Evolutionary conservation across 345 rosid species (phyloP).

Genomic region (Aquilaria sinensis): DNA sequence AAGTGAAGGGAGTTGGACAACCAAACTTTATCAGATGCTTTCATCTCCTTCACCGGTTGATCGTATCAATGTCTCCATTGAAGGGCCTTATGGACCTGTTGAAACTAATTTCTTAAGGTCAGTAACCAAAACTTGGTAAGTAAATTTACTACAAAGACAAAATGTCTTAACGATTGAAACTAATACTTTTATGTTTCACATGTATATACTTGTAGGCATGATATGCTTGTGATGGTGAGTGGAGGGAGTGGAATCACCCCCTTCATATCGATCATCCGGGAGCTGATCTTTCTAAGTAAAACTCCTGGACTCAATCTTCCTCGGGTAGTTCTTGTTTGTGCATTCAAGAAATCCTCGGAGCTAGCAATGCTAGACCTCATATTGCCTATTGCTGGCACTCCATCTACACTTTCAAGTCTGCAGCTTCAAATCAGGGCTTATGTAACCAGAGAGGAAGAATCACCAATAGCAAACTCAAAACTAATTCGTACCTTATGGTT

Average conservation of each 20-base stretch:
- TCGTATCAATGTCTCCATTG: slow-evolving; percentile 52
- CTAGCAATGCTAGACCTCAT: slow-evolving; percentile 64
- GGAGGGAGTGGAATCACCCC: slow-evolving; percentile 96
- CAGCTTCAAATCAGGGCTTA: slow-evolving; percentile 56
- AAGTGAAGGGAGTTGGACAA: slow-evolving; percentile 80
- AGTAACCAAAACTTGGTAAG: too few species aligned
- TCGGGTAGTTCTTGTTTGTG: slow-evolving; percentile 37
- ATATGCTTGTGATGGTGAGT: slow-evolving; percentile 66
- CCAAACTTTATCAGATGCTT: slow-evolving; percentile 51
- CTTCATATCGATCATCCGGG: slow-evolving; percentile 68
- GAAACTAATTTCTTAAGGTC: slow-evolving; percentile 69
- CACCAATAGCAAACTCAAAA: slow-evolving; percentile 14
- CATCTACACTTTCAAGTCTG: slow-evolving; percentile 28
- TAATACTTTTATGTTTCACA: background rate
- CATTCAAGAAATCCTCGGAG: slow-evolving; percentile 53
- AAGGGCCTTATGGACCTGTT: slow-evolving; percentile 92
- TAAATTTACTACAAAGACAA: too few species aligned
- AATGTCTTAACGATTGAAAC: background rate
- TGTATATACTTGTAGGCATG: slow-evolving; percentile 39
- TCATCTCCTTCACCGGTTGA: slow-evolving; percentile 46
- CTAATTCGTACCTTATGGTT: slow-evolving; percentile 38
- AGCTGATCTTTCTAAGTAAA: slow-evolving; percentile 37
- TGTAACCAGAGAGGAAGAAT: slow-evolving; percentile 57
- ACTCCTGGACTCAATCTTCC: slow-evolving; percentile 34
- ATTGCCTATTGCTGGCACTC: slow-evolving; percentile 40